These are phyloP conservation scores for Gossypium schwendimanii DNA, from an alignment of 441 rosid genomes.

Conservation along the genomic window DNA sequence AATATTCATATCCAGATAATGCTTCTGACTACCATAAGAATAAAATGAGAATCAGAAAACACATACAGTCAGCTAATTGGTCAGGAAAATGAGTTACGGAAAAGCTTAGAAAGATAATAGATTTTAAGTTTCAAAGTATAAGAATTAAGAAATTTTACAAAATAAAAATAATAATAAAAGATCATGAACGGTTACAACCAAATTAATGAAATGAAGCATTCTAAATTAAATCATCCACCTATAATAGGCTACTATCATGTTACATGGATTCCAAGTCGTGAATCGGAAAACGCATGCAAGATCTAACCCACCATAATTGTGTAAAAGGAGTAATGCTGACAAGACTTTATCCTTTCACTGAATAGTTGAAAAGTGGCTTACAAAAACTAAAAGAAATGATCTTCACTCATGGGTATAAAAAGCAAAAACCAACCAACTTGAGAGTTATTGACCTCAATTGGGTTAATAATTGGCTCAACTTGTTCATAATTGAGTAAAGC, in stretches of 20 bases:
- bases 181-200: not conserved
- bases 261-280: not conserved
- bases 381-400: not conserved
- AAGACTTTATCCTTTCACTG: not conserved
- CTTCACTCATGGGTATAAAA: not conserved
- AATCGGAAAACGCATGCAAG: not conserved
- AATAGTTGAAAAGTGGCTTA: not conserved
- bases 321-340: not conserved
- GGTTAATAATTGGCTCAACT: constrained; percentile 1
- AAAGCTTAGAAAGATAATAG: not conserved
- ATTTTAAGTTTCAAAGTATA: not conserved
- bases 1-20: not conserved
- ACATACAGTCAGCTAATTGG: not conserved
- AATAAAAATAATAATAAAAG: not conserved
- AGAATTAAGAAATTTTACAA: too few relatives aligned
- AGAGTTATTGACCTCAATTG: not conserved
- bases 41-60: not conserved
- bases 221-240: not conserved
- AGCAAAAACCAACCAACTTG: not conserved
- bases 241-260: not conserved
- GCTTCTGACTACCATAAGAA: not conserved
- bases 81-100: not conserved
- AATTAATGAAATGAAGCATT: not conserved
- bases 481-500: not conserved
- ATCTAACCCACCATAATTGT: not conserved